Evolutionary conservation across 2,329 filamentous ascomycete genomes (phyloP).

Genomic region (Pyrenochaeta sp.): DNA sequence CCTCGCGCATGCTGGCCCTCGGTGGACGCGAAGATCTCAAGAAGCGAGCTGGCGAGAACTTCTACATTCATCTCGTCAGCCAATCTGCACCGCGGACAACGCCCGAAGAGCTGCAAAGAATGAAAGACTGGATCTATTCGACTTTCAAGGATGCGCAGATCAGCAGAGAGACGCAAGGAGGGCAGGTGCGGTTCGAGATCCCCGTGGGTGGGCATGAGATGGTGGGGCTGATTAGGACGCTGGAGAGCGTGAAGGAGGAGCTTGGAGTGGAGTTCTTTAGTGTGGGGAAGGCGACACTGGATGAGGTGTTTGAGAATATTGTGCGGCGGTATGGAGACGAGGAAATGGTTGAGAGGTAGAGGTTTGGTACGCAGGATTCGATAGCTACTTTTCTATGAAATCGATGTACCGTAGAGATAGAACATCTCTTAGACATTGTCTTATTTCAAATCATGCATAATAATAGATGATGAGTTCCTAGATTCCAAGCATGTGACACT

Average conservation of each 20-base stretch:
- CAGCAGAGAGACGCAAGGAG: constrained; percentile 65
- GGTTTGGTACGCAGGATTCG: no score
- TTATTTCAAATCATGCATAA: no score
- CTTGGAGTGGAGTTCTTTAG: constrained; percentile 84
- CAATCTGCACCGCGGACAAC: constrained; percentile 74
- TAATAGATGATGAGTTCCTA: no score
- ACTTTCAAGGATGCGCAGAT: constrained; percentile 69
- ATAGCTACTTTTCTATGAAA: no score
- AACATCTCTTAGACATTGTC: no score
- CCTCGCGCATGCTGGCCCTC: constrained; percentile 82
- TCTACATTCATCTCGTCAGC: constrained; percentile 81
- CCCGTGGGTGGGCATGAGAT: constrained; percentile 63
- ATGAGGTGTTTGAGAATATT: constrained; percentile 87
- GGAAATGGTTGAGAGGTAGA: constrained; percentile 6
- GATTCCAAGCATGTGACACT: no score
- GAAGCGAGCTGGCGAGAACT: constrained; percentile 73
- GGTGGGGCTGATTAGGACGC: constrained; percentile 69
- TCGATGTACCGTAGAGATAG: no score
- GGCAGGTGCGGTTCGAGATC: constrained; percentile 81
- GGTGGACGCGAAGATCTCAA: constrained; percentile 77
- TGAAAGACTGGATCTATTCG: constrained; percentile 69
- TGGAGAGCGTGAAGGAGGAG: constrained; percentile 72
- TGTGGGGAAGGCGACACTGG: constrained; percentile 82
- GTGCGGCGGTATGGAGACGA: constrained; percentile 54
- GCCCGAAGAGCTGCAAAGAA: constrained; percentile 67